These are phyloP conservation scores for Diatrype stigma DNA, from an alignment of 2,329 filamentous ascomycete species.

Conservation along the genomic window DNA sequence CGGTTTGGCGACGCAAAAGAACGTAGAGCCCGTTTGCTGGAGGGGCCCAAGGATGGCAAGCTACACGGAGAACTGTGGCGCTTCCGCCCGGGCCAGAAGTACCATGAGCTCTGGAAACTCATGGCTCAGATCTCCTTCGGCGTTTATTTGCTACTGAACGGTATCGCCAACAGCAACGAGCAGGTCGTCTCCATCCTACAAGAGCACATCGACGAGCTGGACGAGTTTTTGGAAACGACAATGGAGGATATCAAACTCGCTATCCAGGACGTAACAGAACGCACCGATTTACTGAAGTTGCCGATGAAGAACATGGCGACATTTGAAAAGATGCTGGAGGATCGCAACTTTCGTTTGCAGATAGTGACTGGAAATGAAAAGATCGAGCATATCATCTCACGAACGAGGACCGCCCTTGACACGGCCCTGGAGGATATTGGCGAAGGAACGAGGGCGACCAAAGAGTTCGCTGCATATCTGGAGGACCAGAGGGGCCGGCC, in stretches of 20 bases:
- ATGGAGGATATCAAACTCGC: constrained; percentile 81
- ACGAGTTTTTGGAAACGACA: constrained; percentile 82
- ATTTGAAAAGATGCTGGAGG: constrained; percentile 84
- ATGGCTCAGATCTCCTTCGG: constrained; percentile 92
- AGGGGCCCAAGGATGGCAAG: constrained; percentile 63
- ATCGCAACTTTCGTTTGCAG: constrained; percentile 74
- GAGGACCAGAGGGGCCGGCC: constrained; percentile 58
- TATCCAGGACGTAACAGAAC: constrained; percentile 71
- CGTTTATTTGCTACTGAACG: constrained; percentile 79
- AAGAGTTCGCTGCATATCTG: constrained; percentile 74
- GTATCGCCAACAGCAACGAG: constrained; percentile 80
- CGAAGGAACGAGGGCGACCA: constrained; percentile 71
- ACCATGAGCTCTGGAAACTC: constrained; percentile 86
- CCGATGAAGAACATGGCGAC: constrained; percentile 78
- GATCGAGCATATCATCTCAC: constrained; percentile 83
- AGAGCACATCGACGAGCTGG: constrained; percentile 88
- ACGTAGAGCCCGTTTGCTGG: constrained; percentile 64
- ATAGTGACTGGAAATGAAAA: constrained; percentile 85
- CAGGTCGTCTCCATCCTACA: constrained; percentile 89
- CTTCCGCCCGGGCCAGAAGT: constrained; percentile 67
- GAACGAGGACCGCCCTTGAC: constrained; percentile 71
- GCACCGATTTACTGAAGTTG: constrained; percentile 74
- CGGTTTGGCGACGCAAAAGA: constrained; percentile 53
- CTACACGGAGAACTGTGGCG: constrained; percentile 74
- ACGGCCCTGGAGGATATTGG: constrained; percentile 75